A percentile compares a stretch with the other conserved stretches of the same genome.
Evolutionary conservation across 2,329 filamentous ascomycete genomes (phyloP).

Genomic region (Trichoderma atrobrunneum): DNA sequence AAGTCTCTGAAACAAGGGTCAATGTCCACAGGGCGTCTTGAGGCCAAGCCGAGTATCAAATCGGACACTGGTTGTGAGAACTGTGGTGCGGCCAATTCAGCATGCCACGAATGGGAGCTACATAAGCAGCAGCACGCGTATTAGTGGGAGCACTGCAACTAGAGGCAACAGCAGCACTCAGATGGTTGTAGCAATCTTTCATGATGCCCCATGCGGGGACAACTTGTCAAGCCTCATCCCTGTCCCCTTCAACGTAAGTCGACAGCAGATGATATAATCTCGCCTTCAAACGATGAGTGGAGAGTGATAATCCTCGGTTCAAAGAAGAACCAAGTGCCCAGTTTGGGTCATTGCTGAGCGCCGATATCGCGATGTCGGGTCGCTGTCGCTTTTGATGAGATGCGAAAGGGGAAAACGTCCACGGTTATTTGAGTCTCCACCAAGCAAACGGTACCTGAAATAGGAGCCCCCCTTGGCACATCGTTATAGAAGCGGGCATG

Average conservation of each 20-base stretch:
- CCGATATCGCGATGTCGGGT: not conserved
- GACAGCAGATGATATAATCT: not conserved
- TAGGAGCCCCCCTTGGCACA: not conserved
- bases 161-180: not conserved
- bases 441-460: not conserved
- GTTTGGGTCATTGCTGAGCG: not conserved
- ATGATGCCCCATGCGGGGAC: not conserved
- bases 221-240: not conserved
- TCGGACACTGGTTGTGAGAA: not conserved
- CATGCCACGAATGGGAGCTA: not conserved
- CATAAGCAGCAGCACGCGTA: not conserved
- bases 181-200: not conserved
- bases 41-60: not conserved
- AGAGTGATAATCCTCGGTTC: not conserved
- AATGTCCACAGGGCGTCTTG: not conserved
- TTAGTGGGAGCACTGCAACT: not conserved
- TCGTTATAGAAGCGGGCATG: not conserved
- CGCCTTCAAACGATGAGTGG: not conserved
- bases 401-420: not conserved
- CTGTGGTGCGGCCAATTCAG: constrained; percentile 12
- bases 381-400: not conserved
- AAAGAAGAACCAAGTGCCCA: not conserved
- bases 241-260: not conserved
- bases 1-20: not conserved
- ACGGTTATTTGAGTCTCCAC: not conserved